Conservation (phyloP, 108 stramenopile genomes). For the Tribonema minus region DNA sequence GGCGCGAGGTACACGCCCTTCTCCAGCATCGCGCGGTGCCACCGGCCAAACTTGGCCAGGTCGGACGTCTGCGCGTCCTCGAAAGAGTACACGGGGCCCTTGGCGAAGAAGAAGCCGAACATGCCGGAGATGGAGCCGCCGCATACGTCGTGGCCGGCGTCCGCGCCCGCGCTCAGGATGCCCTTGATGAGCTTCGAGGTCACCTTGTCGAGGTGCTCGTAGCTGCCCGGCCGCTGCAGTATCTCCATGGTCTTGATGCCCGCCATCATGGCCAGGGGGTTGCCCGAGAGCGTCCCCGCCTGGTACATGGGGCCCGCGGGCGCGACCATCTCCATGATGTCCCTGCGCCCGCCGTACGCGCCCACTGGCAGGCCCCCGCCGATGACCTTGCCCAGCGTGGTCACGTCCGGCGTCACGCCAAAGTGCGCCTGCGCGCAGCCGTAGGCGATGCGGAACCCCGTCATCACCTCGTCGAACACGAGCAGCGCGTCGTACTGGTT, state of each 20-base stretch:
- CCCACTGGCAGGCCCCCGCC: slow-evolving; percentile 96
- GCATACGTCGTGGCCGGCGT: slow-evolving; percentile 75
- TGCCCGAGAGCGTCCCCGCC: slow-evolving; percentile 92
- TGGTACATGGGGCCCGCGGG: slow-evolving; percentile 98
- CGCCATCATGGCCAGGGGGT: slow-evolving; percentile 96
- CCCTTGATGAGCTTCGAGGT: slow-evolving; percentile 80
- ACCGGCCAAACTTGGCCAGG: slow-evolving; percentile 82
- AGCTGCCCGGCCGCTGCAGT: slow-evolving; percentile 63
- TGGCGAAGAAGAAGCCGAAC: slow-evolving; percentile 95
- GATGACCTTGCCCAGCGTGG: slow-evolving; percentile 98
- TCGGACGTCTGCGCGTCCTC: slow-evolving; percentile 82
- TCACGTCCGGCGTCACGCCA: slow-evolving; percentile 92
- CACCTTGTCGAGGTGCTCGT: slow-evolving; percentile 86
- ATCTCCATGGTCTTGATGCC: slow-evolving; percentile 96
- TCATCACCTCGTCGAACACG: slow-evolving; percentile 99
- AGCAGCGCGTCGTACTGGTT: slow-evolving; percentile 80
- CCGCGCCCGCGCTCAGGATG: slow-evolving; percentile 44
- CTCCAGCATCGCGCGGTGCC: slow-evolving; percentile 97
- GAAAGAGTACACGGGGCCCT: slow-evolving; percentile 91
- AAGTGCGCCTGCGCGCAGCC: slow-evolving; percentile 94
- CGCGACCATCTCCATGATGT: slow-evolving; percentile 94
- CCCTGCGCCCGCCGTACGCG: slow-evolving; percentile 92
- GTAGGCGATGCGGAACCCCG: slow-evolving; percentile 94
- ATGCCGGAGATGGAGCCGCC: slow-evolving; percentile 89
- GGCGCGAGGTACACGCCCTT: slow-evolving; percentile 94